Conservation (phyloP, 805 yeast species). For the Cyberlindnera veronae region DNA sequence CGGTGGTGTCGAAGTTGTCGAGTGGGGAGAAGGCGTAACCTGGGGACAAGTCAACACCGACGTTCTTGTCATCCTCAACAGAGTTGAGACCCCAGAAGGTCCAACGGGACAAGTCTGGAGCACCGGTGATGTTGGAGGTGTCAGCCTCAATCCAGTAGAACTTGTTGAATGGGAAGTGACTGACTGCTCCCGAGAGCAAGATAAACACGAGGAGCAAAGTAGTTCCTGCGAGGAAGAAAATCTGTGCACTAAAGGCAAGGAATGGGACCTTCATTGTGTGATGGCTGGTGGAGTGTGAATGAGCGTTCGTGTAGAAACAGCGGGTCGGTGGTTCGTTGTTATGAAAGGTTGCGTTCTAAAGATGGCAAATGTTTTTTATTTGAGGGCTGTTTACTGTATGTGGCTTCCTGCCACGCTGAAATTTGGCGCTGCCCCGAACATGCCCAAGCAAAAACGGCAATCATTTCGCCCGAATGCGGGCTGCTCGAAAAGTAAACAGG, state of each 20-base stretch:
- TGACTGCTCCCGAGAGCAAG: conserved; percentile 60
- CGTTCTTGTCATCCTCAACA: conserved; percentile 31
- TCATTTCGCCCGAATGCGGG: conserved; percentile 4
- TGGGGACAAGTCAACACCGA: conserved; percentile 47
- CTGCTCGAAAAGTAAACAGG: conserved; percentile 3
- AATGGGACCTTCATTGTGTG: conserved; percentile 17
- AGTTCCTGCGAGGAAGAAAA: conserved; percentile 28
- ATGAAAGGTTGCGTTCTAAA: not conserved
- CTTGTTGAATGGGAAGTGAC: conserved; percentile 54
- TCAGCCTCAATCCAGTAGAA: conserved; percentile 74
- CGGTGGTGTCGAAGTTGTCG: conserved; percentile 61
- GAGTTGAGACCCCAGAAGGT: conserved; percentile 79
- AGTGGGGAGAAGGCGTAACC: conserved; percentile 72
- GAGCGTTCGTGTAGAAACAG: not conserved
- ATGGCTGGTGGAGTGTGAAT: not conserved
- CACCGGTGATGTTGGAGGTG: conserved; percentile 50
- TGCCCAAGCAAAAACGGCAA: conserved; percentile 7
- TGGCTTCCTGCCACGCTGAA: conserved; percentile 10
- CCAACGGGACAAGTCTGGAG: conserved; percentile 61
- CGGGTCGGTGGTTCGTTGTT: not conserved
- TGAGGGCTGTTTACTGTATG: conserved; percentile 8
- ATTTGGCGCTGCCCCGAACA: conserved; percentile 10
- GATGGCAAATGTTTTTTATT: not conserved
- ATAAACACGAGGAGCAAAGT: conserved; percentile 51
- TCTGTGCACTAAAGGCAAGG: conserved; percentile 13